These are phyloP conservation scores for Penicillium roqueforti DNA, from an alignment of 495 filamentous ascomycete species.

Conservation along the genomic window DNA sequence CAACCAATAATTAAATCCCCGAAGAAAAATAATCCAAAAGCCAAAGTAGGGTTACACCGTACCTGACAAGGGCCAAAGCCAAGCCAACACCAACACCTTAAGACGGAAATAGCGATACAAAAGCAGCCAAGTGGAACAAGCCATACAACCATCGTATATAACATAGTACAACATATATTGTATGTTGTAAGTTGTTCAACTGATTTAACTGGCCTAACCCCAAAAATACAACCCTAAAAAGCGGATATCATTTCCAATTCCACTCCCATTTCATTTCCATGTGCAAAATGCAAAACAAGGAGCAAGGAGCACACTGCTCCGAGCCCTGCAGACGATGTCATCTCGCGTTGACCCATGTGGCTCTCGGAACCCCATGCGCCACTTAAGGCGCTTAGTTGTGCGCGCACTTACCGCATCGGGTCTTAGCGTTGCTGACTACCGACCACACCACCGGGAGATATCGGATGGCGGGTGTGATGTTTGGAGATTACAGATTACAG, in stretches of 20 bases:
- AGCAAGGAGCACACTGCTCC: constrained; percentile 30
- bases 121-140: not conserved
- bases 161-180: too few species aligned
- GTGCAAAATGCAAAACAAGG: too few species aligned
- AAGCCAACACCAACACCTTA: not conserved
- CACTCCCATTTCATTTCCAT: too few species aligned
- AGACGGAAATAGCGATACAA: not conserved
- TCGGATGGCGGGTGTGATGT: not conserved
- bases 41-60: constrained; percentile 6
- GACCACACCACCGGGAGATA: constrained; percentile 5
- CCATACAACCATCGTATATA: not conserved
- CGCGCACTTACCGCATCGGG: not conserved
- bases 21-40: too few species aligned
- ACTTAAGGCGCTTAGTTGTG: constrained; percentile 19
- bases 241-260: not conserved
- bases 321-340: constrained; percentile 19
- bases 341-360: constrained; percentile 19
- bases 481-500: not conserved
- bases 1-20: too few species aligned
- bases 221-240: not conserved
- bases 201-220: too few species aligned
- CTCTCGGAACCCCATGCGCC: constrained; percentile 22
- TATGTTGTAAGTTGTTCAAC: too few species aligned
- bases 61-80: not conserved
- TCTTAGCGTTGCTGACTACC: not conserved